Evolutionary conservation across 257 asterid species (phyloP).

Genomic region (Prunella vulgaris): DNA sequence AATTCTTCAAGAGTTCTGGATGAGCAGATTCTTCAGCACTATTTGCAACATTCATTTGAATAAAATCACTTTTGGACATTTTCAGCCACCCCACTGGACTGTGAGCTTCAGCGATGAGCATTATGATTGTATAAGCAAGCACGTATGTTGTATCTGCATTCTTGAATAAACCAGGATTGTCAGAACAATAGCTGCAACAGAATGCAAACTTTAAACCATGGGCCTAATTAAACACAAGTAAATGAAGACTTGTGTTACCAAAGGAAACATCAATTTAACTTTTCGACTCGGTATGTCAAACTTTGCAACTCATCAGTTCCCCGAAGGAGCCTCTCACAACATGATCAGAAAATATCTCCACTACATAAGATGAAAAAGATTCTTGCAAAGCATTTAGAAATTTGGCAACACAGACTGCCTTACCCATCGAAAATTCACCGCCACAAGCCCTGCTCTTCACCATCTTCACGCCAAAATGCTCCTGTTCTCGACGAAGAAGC

Average conservation of each 20-base stretch:
- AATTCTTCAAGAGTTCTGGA: slow-evolving; percentile 64
- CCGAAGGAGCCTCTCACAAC: background rate
- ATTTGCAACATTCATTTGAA: slow-evolving; percentile 55
- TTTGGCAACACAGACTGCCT: background rate
- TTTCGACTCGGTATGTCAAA: background rate
- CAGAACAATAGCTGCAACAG: slow-evolving; percentile 78
- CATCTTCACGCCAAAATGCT: too few relatives aligned
- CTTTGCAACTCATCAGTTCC: background rate
- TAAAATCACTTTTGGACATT: slow-evolving; percentile 88
- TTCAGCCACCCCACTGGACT: slow-evolving; percentile 76
- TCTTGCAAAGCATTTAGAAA: background rate
- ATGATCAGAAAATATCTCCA: background rate
- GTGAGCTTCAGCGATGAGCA: slow-evolving; percentile 90
- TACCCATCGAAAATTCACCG: too few relatives aligned
- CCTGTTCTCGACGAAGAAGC: too few relatives aligned
- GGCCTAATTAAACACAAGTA: background rate
- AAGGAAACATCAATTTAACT: background rate
- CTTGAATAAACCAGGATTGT: slow-evolving; percentile 85
- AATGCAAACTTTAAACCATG: background rate
- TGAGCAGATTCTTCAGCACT: slow-evolving; percentile 80
- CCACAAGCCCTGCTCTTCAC: too few relatives aligned
- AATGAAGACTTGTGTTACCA: background rate
- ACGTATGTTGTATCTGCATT: slow-evolving; percentile 91
- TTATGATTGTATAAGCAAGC: slow-evolving; percentile 87
- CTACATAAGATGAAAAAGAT: background rate